These are phyloP conservation scores for Pseudogymnoascus sp. DNA, from an alignment of 2,329 filamentous ascomycete species.

Conservation along the genomic window DNA sequence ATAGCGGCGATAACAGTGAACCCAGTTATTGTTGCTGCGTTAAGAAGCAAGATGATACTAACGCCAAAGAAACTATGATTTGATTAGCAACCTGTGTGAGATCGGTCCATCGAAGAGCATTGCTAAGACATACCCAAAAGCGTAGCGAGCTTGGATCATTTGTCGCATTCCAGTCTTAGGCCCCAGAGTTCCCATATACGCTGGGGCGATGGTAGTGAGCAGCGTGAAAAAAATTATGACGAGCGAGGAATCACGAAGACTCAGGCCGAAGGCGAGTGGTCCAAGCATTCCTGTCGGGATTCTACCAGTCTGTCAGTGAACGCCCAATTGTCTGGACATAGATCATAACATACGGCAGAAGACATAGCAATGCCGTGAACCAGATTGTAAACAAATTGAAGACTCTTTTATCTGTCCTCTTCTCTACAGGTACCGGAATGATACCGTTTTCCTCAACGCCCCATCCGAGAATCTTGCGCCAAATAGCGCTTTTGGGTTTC, in stretches of 20 bases:
- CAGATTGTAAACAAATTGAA: slow-evolving; percentile 54
- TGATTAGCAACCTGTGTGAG: slow-evolving; percentile 12
- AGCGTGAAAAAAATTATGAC: slow-evolving; percentile 59
- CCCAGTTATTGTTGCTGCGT: slow-evolving; percentile 54
- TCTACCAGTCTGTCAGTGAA: slow-evolving; percentile 26
- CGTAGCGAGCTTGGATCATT: slow-evolving; percentile 58
- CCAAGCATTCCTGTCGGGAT: slow-evolving; percentile 60
- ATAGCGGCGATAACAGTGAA: slow-evolving; percentile 57
- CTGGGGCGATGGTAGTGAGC: slow-evolving; percentile 45
- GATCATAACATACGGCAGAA: slow-evolving; percentile 41
- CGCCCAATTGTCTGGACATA: not conserved
- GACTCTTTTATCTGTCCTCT: slow-evolving; percentile 46
- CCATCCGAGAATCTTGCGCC: slow-evolving; percentile 12
- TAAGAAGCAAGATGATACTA: slow-evolving; percentile 53
- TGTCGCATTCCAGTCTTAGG: slow-evolving; percentile 58
- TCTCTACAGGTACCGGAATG: slow-evolving; percentile 47
- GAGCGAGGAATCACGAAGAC: slow-evolving; percentile 48
- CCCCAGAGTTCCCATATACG: slow-evolving; percentile 50
- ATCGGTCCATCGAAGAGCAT: slow-evolving; percentile 13
- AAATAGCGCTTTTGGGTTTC: slow-evolving; percentile 3
- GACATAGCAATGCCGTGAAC: slow-evolving; percentile 50
- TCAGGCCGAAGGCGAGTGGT: slow-evolving; percentile 46
- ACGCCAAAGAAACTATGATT: slow-evolving; percentile 45
- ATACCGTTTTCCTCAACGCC: slow-evolving; percentile 49
- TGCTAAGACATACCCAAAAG: slow-evolving; percentile 42